A percentile compares a stretch with the other conserved stretches of the same genome.
Evolutionary conservation across 176 grass and related monocot genomes (phyloP).

Genomic region (Oryza meridionalis): DNA sequence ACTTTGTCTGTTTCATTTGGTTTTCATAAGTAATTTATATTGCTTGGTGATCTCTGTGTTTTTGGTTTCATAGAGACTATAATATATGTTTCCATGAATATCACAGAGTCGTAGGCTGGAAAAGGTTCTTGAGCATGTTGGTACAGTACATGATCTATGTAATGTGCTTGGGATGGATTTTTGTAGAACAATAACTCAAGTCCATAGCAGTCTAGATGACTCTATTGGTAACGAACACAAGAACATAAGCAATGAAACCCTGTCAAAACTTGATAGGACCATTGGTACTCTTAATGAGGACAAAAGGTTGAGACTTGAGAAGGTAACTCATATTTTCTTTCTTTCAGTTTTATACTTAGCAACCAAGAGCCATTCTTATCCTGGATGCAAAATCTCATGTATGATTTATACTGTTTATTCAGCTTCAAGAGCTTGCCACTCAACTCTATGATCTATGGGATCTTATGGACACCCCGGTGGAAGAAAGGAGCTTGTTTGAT

Average conservation of each 20-base stretch:
- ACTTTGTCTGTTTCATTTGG: constrained; percentile 19
- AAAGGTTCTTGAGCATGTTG: constrained; percentile 56
- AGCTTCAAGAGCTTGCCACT: neutral
- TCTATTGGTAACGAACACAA: constrained; percentile 60
- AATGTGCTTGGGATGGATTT: constrained; percentile 57
- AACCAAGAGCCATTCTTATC: neutral
- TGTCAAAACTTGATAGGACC: constrained; percentile 69
- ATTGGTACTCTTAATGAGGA: constrained; percentile 69
- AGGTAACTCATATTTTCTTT: constrained; percentile 45
- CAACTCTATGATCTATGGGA: neutral
- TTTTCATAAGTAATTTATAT: neutral
- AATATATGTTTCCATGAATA: neutral
- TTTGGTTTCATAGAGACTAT: constrained; percentile 2
- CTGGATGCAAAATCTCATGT: neutral
- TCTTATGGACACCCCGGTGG: neutral
- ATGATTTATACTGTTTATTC: neutral
- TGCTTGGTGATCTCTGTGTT: neutral
- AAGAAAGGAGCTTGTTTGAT: neutral
- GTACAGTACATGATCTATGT: constrained; percentile 61
- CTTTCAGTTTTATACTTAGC: constrained; percentile 1
- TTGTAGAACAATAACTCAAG: constrained; percentile 53
- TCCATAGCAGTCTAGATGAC: constrained; percentile 62
- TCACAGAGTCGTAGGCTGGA: constrained; percentile 64
- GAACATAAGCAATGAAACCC: constrained; percentile 71
- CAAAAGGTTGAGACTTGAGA: constrained; percentile 66